Percentiles rank a stretch among this genome's conserved stretches.
Evolutionary conservation across 306 rosid genomes (phyloP).

Genomic region (Mucuna pruriens): DNA sequence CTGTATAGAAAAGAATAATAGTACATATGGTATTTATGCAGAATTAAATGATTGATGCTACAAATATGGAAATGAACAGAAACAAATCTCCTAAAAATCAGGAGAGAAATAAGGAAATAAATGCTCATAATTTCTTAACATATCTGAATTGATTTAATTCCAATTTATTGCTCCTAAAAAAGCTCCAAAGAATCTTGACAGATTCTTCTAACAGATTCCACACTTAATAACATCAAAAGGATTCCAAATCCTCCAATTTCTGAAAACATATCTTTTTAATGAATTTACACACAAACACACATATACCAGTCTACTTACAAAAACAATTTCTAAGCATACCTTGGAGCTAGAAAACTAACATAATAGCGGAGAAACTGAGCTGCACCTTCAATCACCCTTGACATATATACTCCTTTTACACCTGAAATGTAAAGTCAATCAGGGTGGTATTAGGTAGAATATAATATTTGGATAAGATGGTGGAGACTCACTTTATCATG

Average conservation of each 20-base stretch:
- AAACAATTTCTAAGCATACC: slow-evolving; percentile 54
- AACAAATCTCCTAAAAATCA: too few relatives aligned
- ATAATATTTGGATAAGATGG: not conserved
- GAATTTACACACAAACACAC: not conserved
- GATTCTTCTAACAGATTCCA: too few relatives aligned
- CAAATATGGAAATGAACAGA: too few relatives aligned
- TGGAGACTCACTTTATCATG: not conserved
- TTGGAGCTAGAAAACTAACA: slow-evolving; percentile 52
- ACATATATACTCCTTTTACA: slow-evolving; percentile 76
- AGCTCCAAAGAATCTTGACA: too few relatives aligned
- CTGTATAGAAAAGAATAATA: too few relatives aligned
- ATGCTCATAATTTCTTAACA: too few relatives aligned
- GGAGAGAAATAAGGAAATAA: too few relatives aligned
- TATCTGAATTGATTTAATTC: too few relatives aligned
- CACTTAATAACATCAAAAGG: not conserved
- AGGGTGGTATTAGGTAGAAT: slow-evolving; percentile 4
- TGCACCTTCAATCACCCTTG: slow-evolving; percentile 79
- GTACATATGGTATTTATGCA: too few relatives aligned
- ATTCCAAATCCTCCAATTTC: slow-evolving; percentile 13
- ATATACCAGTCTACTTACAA: not conserved
- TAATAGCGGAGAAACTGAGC: slow-evolving; percentile 62
- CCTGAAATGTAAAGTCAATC: slow-evolving; percentile 53
- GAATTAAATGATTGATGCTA: too few relatives aligned
- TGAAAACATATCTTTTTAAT: not conserved
- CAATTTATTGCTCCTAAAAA: too few relatives aligned